These are phyloP conservation scores for Cryptococcus floricola DNA, from an alignment of 1,284 basidiomycete genomes.

Conservation along the genomic window DNA sequence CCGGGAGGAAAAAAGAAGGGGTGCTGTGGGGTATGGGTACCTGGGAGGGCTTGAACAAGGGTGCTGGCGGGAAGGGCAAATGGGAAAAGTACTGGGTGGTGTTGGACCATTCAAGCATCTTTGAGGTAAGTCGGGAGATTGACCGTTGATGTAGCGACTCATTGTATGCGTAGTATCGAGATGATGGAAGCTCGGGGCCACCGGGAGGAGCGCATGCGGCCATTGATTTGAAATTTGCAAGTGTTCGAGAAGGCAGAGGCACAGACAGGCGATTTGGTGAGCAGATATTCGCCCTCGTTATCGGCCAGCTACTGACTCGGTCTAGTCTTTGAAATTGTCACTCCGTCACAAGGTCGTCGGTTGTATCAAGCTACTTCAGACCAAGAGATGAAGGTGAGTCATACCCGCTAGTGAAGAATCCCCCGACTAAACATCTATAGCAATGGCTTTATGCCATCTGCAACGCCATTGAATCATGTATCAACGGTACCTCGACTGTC, in stretches of 20 bases:
- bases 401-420: neutral
- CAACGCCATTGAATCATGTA: conserved; percentile 54
- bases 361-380: conserved; percentile 54
- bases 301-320: neutral
- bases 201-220: conserved; percentile 39
- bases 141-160: neutral
- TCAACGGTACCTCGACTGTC: conserved; percentile 53
- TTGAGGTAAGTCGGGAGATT: conserved; percentile 33
- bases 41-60: conserved; percentile 45
- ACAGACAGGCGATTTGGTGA: conserved; percentile 47
- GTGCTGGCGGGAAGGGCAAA: conserved; percentile 29
- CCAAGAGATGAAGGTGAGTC: conserved; percentile 47
- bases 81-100: conserved; percentile 51
- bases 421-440: conserved; percentile 16
- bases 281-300: neutral
- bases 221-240: conserved; percentile 49
- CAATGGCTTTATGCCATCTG: conserved; percentile 54
- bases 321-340: conserved; percentile 54
- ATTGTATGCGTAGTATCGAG: conserved; percentile 33
- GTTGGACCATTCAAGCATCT: conserved; percentile 46
- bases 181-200: conserved; percentile 26
- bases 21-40: conserved; percentile 46
- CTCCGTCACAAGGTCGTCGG: conserved; percentile 49
- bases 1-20: conserved; percentile 47
- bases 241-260: conserved; percentile 47